A percentile compares a stretch with the other conserved stretches of the same genome.
These are phyloP conservation scores for Alternaria arbusti DNA, from an alignment of 2,329 filamentous ascomycete genomes.

Conservation along the genomic window DNA sequence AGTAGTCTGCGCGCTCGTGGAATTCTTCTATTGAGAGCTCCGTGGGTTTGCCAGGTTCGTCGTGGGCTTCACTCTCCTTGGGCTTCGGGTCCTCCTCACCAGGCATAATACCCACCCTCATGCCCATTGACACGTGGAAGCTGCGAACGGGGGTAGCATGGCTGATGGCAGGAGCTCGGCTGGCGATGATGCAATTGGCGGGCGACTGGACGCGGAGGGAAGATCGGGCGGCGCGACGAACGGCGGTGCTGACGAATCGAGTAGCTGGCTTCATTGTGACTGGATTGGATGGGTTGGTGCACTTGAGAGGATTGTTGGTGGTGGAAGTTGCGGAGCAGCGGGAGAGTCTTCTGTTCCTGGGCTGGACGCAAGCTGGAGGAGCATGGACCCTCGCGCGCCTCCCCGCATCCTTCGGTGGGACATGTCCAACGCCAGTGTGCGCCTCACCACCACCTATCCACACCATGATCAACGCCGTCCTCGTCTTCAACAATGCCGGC, in stretches of 20 bases:
- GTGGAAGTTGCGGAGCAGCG: constrained; percentile 1
- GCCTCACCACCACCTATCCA: background rate
- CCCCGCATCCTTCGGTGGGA: constrained; percentile 10
- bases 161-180: constrained; percentile 17
- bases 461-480: constrained; percentile 94
- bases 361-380: constrained; percentile 3
- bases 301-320: background rate
- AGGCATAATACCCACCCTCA: constrained; percentile 51
- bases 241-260: constrained; percentile 23
- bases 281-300: background rate
- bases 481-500: constrained; percentile 98
- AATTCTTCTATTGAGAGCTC: constrained; percentile 75
- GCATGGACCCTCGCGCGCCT: constrained; percentile 7
- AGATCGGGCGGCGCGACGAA: constrained; percentile 32
- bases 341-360: constrained; percentile 8
- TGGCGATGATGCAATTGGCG: constrained; percentile 36
- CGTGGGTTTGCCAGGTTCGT: constrained; percentile 60
- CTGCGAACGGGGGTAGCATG: constrained; percentile 18
- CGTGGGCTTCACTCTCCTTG: constrained; percentile 42
- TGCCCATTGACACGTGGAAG: constrained; percentile 35
- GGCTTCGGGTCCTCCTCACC: constrained; percentile 51
- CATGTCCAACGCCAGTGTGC: background rate
- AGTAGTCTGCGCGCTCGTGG: constrained; percentile 77
- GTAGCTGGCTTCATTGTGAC: constrained; percentile 33
- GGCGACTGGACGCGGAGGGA: constrained; percentile 26